These are phyloP conservation scores for Polymyxa betae DNA, from an alignment of 208 protist genomes.

Conservation along the genomic window DNA sequence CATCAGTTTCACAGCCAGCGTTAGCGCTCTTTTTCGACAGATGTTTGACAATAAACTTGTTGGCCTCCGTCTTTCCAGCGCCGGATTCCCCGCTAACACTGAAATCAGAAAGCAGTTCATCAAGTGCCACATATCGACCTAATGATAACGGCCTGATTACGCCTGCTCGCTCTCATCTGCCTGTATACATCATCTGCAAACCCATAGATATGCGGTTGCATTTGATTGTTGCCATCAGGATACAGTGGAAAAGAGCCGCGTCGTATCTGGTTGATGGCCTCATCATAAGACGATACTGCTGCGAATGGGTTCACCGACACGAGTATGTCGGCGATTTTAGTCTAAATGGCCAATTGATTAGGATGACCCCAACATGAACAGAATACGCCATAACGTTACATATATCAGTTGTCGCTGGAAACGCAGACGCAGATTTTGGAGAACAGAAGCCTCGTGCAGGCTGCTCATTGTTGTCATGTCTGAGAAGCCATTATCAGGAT, in stretches of 20 bases:
- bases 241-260: background rate
- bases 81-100: conserved; percentile 63
- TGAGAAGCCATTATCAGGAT: background rate
- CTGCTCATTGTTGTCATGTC: conserved; percentile 62
- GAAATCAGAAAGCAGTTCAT: background rate
- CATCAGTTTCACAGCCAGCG: background rate
- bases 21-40: background rate
- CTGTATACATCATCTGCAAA: background rate
- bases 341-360: background rate
- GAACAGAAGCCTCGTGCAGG: conserved; percentile 62
- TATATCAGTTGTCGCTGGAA: conserved; percentile 57
- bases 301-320: conserved; percentile 59
- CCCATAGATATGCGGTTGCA: background rate
- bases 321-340: conserved; percentile 53
- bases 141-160: background rate
- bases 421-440: conserved; percentile 54
- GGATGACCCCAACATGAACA: background rate
- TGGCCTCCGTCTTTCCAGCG: conserved; percentile 67
- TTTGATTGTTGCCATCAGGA: background rate
- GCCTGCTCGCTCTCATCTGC: background rate
- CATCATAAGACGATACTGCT: background rate
- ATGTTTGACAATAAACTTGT: conserved; percentile 65
- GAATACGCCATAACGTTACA: background rate
- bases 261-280: background rate
- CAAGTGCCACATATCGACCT: background rate